Percentiles rank a stretch among this genome's conserved stretches.
These are phyloP conservation scores for Didymella arachidicola DNA, from an alignment of 2,329 filamentous ascomycete species.

Conservation along the genomic window DNA sequence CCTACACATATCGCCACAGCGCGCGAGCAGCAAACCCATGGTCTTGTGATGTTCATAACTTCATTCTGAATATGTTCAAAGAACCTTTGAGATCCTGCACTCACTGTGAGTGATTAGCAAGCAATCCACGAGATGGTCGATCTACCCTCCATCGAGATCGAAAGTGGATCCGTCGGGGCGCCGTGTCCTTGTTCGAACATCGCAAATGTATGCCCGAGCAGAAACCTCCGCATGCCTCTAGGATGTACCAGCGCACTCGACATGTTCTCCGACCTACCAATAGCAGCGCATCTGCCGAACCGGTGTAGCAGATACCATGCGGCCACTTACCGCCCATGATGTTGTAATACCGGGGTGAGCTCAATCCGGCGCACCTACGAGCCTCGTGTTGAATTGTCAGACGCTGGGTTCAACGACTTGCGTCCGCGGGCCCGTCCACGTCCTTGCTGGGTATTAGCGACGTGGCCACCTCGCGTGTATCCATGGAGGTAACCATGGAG, in stretches of 20 bases:
- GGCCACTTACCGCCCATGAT: background rate
- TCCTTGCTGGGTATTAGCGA: background rate
- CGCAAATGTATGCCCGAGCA: conserved; percentile 17
- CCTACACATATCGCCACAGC: background rate
- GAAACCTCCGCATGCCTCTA: background rate
- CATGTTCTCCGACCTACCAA: background rate
- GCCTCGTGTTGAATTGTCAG: background rate
- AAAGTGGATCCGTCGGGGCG: conserved; percentile 6
- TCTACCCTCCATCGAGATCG: background rate
- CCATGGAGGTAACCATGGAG: background rate
- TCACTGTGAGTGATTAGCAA: background rate
- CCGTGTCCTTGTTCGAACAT: conserved; percentile 1
- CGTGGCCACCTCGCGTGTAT: conserved; percentile 4
- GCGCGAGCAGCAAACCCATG: background rate
- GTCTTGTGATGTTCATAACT: too few relatives aligned
- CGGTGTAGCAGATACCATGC: background rate
- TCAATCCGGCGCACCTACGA: conserved; percentile 8
- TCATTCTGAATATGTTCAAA: background rate
- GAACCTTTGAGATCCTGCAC: background rate
- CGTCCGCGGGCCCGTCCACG: conserved; percentile 11
- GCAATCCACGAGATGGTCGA: background rate
- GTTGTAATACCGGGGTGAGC: background rate
- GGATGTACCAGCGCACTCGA: background rate
- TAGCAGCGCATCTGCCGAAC: background rate
- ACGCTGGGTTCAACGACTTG: background rate